Evolutionary conservation across 176 grass and related monocot genomes (phyloP).

Genomic region (Dendrocalamus sinicus): DNA sequence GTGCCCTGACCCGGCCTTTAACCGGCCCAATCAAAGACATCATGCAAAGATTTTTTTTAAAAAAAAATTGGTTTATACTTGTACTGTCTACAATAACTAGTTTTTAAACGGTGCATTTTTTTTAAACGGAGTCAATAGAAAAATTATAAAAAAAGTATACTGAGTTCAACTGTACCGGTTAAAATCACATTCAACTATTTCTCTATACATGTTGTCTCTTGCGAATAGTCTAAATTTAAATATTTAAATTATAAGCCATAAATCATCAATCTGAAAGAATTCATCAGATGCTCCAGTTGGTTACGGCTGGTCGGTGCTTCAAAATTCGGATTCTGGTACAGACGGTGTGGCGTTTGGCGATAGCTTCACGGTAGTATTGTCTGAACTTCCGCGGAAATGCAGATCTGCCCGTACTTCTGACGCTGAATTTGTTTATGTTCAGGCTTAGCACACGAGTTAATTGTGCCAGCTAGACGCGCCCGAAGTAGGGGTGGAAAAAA

Average conservation of each 20-base stretch:
- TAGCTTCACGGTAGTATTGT: no score
- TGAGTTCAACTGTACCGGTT: no score
- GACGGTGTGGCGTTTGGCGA: neutral
- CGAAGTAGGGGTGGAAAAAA: no score
- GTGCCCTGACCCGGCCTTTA: neutral
- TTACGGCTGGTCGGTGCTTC: neutral
- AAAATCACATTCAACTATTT: no score
- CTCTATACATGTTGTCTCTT: no score
- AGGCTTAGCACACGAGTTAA: neutral
- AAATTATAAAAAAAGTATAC: no score
- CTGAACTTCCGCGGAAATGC: neutral
- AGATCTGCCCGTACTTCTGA: neutral
- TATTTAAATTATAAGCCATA: no score
- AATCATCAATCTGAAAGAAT: no score
- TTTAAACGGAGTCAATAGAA: no score
- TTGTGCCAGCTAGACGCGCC: neutral
- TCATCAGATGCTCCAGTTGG: neutral
- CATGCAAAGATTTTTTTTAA: neutral
- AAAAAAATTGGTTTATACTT: no score
- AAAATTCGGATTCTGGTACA: neutral
- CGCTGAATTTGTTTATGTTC: neutral
- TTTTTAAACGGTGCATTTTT: no score
- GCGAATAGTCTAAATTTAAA: no score
- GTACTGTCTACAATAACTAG: accelerated
- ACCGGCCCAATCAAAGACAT: neutral